Evolutionary conservation across 2,329 filamentous ascomycete species (phyloP).

Genomic region (Neonectria punicea): DNA sequence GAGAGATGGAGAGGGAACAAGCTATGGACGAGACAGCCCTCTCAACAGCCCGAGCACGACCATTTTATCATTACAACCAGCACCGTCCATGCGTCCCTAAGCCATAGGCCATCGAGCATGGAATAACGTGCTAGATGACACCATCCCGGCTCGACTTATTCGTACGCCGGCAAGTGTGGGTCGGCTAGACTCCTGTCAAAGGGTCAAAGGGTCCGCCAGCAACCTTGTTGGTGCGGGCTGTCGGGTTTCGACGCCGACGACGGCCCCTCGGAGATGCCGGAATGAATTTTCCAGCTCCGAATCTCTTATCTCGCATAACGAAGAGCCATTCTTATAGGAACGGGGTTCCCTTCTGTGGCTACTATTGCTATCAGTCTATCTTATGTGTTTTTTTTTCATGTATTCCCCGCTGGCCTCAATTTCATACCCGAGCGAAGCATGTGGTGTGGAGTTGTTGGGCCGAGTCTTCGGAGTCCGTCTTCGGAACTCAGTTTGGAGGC

Average conservation of each 20-base stretch:
- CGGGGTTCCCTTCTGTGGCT: conserved; percentile 4
- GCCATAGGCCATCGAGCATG: conserved; percentile 42
- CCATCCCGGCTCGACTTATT: conserved; percentile 38
- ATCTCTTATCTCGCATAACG: conserved; percentile 29
- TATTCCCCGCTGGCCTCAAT: conserved; percentile 1
- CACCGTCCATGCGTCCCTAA: conserved; percentile 28
- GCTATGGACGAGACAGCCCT: conserved; percentile 13
- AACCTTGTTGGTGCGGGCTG: conserved; percentile 37
- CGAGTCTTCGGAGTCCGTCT: background rate
- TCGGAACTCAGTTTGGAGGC: background rate
- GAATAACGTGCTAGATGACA: conserved; percentile 46
- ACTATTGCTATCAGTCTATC: background rate
- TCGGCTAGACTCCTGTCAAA: conserved; percentile 35
- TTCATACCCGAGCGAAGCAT: background rate
- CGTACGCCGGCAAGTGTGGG: conserved; percentile 38
- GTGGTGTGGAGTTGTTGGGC: background rate
- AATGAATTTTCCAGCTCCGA: conserved; percentile 24
- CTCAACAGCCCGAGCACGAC: conserved; percentile 25
- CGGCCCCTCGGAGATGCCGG: conserved; percentile 31
- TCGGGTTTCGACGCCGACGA: conserved; percentile 30
- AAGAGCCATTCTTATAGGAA: conserved; percentile 11
- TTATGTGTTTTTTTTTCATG: background rate
- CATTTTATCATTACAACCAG: conserved; percentile 36
- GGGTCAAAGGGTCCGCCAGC: conserved; percentile 24
- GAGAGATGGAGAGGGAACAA: conserved; percentile 7